Base-by-base conservation (phyloP, 495 filamentous ascomycete species). In the Neurospora discreta region DNA sequence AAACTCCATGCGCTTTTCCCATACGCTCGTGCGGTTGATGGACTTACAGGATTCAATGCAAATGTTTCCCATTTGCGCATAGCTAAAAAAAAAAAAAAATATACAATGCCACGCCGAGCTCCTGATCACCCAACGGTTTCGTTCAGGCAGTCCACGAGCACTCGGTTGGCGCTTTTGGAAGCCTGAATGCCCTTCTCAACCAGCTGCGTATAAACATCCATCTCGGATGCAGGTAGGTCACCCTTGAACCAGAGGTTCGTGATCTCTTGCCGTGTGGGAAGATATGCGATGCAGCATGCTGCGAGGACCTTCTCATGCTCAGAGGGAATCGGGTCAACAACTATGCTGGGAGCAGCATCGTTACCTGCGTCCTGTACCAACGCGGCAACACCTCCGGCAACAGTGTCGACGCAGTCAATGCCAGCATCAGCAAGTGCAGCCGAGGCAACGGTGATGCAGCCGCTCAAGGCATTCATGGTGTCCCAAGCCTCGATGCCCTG, bases 211-310 rank as follows among this genome's bases (percentile, higher is more conserved):
- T 85, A 84, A 5, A 81, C 69, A 38, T 80, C 76, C 42, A 81
- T 74, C 38, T 83, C 82, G 1, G 81, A 78, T 1, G 77, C 77
- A 0, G 84, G 82, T 10, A 85, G 65, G 70, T 85, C 81, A 5
- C 96, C 95, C 84, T 93, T 98, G 70, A 94, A 88, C 95, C 96
- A 99, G 15, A 98, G 77, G 77, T 95, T 92, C 11, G 94, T 97
- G 69, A 98, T 88, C 78, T 99, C 96, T 77, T 99, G 95, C 69
- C 95, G 85, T 8, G 84, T 85, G 67, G 93, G 91, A 80, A 98
- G 85, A 79, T 98, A 99, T 4, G 89, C 95, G n/a, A 98, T 89
- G 71, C 94, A 92, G 82, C 91, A 95, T 18, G 92, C 92, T 6
- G 93, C 92, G 33, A 89, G 72, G 68, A 98, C 89, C 67, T 88